These are phyloP conservation scores for Meira miltonrushii DNA, from an alignment of 1,284 basidiomycete genomes.

Conservation along the genomic window DNA sequence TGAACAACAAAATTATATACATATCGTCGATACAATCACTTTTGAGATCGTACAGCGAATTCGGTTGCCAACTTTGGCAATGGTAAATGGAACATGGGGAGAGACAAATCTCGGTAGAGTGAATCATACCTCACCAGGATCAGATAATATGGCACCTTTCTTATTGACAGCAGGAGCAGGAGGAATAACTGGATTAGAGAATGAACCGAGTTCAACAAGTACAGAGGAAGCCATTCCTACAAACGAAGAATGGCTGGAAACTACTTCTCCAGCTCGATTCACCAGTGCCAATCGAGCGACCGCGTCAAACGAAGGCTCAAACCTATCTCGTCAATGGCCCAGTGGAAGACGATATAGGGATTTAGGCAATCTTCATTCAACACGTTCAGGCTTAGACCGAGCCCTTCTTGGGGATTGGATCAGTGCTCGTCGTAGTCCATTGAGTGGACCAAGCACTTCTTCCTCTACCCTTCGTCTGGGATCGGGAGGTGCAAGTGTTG, in stretches of 20 bases:
- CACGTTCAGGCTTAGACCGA: not conserved
- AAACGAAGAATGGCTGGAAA: not conserved
- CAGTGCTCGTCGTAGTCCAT: not conserved
- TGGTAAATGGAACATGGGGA: not conserved
- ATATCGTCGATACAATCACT: constrained; percentile 30
- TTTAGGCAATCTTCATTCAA: not conserved
- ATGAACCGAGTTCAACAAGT: not conserved
- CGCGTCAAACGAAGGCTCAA: not conserved
- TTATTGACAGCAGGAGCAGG: not conserved
- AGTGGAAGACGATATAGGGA: constrained; percentile 2
- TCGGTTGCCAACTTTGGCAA: not conserved
- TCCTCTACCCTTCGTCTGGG: too few species aligned
- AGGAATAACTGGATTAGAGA: too few species aligned
- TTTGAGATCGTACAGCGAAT: constrained; percentile 19
- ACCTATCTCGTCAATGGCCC: not conserved
- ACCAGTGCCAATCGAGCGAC: constrained; percentile 2
- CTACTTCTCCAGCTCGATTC: constrained; percentile 11
- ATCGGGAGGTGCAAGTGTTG: too few species aligned
- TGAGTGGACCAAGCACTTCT: too few species aligned
- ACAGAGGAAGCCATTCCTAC: not conserved
- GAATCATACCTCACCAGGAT: not conserved
- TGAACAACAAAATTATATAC: constrained; percentile 32
- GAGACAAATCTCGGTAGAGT: not conserved
- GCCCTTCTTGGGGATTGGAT: not conserved
- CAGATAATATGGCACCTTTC: not conserved